Percentiles rank a stretch among this genome's conserved stretches.
Conservation (phyloP, 2,329 filamentous ascomycete genomes). For the Lachnellula suecica region DNA sequence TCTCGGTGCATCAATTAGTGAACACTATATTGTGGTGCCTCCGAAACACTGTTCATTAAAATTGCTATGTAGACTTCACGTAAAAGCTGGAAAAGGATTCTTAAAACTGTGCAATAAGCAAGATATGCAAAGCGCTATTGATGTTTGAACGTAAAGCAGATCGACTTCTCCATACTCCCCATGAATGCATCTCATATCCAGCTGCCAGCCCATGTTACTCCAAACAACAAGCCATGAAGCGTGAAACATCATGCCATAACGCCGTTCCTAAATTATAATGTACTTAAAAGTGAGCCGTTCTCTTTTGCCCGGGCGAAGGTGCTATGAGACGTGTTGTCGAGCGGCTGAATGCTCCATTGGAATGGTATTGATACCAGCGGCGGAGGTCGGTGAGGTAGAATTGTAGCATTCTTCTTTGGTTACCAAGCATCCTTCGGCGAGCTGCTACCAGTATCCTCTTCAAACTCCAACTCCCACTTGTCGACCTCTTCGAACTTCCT, state of each 20-base stretch:
- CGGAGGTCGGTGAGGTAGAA: too few relatives aligned
- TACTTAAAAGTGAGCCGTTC: too few relatives aligned
- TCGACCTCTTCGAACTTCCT: slow-evolving; percentile 70
- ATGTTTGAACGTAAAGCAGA: neutral
- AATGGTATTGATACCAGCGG: too few relatives aligned
- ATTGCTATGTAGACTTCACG: too few relatives aligned
- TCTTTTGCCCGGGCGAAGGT: too few relatives aligned
- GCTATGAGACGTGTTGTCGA: too few relatives aligned
- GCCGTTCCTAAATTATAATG: neutral
- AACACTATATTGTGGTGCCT: too few relatives aligned
- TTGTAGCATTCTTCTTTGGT: slow-evolving; percentile 6
- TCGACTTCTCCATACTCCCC: neutral
- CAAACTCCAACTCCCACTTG: slow-evolving; percentile 66
- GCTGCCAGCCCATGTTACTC: neutral
- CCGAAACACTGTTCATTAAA: too few relatives aligned
- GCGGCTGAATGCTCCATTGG: too few relatives aligned
- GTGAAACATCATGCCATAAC: neutral
- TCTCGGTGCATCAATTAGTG: too few relatives aligned
- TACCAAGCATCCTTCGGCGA: slow-evolving; percentile 53
- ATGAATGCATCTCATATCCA: slow-evolving; percentile 2
- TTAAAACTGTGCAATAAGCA: neutral
- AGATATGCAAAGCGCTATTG: neutral
- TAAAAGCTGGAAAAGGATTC: neutral
- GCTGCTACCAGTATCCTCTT: slow-evolving; percentile 55
- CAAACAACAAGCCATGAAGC: slow-evolving; percentile 2